Percentiles rank a stretch among this genome's conserved stretches.
These are phyloP conservation scores for Fusarium virguliforme DNA, from an alignment of 2,329 filamentous ascomycete species.

Conservation along the genomic window DNA sequence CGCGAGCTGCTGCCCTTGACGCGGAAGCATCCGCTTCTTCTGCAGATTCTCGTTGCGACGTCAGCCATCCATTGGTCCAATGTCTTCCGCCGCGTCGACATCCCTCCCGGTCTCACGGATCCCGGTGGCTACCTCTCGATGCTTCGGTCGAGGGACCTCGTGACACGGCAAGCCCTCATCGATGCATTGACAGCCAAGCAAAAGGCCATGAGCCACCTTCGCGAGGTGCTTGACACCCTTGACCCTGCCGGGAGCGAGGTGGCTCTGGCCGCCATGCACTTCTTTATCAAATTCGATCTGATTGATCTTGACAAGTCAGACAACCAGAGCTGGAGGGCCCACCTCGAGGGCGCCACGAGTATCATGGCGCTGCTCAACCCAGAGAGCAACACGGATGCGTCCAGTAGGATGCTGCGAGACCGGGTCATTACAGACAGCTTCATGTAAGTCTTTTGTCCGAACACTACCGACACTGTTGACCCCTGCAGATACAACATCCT, in stretches of 20 bases:
- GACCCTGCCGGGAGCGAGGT: constrained; percentile 63
- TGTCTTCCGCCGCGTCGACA: constrained; percentile 56
- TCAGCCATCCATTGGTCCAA: constrained; percentile 68
- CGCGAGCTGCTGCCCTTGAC: constrained; percentile 66
- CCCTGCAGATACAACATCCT: constrained; percentile 59
- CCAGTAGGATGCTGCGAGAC: constrained; percentile 60
- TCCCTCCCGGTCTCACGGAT: constrained; percentile 53
- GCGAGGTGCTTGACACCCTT: constrained; percentile 58
- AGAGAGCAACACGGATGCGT: constrained; percentile 49
- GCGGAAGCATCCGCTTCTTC: constrained; percentile 62
- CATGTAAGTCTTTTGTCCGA: constrained; percentile 57
- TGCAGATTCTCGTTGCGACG: constrained; percentile 65
- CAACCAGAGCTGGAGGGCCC: constrained; percentile 62
- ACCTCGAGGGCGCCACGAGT: constrained; percentile 63
- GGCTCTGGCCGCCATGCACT: constrained; percentile 65
- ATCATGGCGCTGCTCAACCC: constrained; percentile 59
- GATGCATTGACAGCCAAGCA: constrained; percentile 66
- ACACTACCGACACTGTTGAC: constrained; percentile 28
- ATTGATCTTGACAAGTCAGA: constrained; percentile 64
- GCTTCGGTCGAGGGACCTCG: constrained; percentile 58
- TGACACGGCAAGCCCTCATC: constrained; percentile 60
- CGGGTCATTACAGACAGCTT: constrained; percentile 66
- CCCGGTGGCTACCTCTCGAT: constrained; percentile 57
- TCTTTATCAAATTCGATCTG: constrained; percentile 68
- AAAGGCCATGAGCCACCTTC: constrained; percentile 63